Conservation (phyloP, 1,139 yeast species). For the Saccharomycopsis phalli region DNA sequence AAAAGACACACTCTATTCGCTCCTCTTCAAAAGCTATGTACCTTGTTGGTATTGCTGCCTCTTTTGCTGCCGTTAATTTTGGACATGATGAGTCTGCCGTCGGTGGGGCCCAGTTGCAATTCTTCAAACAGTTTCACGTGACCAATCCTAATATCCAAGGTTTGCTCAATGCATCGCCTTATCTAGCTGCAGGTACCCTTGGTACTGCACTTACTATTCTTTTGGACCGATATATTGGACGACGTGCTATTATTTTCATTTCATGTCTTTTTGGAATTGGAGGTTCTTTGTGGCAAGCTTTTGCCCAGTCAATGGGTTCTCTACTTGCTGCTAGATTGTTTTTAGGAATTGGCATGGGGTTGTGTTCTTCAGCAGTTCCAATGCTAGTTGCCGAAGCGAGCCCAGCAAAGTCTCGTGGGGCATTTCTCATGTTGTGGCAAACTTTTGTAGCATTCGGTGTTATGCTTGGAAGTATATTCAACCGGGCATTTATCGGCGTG, state of each 20-base stretch:
- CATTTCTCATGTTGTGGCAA: conserved; percentile 33
- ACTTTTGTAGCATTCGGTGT: conserved; percentile 33
- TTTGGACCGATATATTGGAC: conserved; percentile 35
- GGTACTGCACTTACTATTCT: conserved; percentile 42
- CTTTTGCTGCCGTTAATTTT: conserved; percentile 27
- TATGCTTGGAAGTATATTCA: conserved; percentile 31
- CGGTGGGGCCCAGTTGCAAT: conserved; percentile 45
- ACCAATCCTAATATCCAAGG: conserved; percentile 35
- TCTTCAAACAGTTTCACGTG: conserved; percentile 33
- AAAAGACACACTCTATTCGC: conserved; percentile 22
- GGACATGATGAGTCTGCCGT: conserved; percentile 36
- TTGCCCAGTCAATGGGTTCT: conserved; percentile 39
- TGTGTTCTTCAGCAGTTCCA: conserved; percentile 35
- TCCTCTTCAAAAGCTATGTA: conserved; percentile 23
- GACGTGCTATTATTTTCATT: conserved; percentile 40
- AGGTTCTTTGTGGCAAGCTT: conserved; percentile 43
- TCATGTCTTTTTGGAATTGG: conserved; percentile 38
- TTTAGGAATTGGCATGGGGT: conserved; percentile 32
- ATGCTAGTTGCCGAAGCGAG: conserved; percentile 41
- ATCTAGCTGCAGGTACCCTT: conserved; percentile 38
- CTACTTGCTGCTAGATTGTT: conserved; percentile 38
- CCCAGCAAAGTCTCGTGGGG: conserved; percentile 42
- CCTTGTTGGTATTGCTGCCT: conserved; percentile 24
- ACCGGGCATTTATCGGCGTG: conserved; percentile 29
- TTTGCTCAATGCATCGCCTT: conserved; percentile 45